Conservation (phyloP, 352 stramenopile species). For the Plasmopara muralis region DNA sequence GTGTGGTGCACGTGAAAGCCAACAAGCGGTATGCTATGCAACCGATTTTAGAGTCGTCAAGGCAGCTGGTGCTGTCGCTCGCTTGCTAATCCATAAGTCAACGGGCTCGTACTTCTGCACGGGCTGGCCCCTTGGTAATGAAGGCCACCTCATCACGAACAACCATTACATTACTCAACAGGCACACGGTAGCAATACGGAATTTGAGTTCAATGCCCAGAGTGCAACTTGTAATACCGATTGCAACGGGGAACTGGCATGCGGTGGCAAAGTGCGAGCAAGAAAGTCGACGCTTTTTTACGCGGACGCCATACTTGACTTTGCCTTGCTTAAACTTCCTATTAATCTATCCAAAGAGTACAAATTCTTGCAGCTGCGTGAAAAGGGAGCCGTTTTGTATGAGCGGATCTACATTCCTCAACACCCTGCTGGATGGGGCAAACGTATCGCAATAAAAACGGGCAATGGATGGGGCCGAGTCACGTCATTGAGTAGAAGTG, state of each 20-base stretch:
- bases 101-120: constrained; percentile 58
- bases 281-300: constrained; percentile 34
- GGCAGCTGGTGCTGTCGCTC: constrained; percentile 32
- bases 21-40: constrained; percentile 44
- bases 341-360: constrained; percentile 41
- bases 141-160: constrained; percentile 75
- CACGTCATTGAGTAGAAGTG: constrained; percentile 34
- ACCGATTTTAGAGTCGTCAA: constrained; percentile 18
- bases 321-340: constrained; percentile 57
- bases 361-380: constrained; percentile 49
- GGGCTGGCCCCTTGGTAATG: constrained; percentile 62
- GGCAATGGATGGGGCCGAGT: constrained; percentile 36
- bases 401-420: constrained; percentile 66
- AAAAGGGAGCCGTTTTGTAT: constrained; percentile 30
- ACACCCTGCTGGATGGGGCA: constrained; percentile 60
- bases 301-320: constrained; percentile 38
- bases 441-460: constrained; percentile 58
- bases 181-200: constrained; percentile 39
- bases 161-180: constrained; percentile 61
- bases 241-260: constrained; percentile 39
- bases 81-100: constrained; percentile 61
- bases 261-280: constrained; percentile 30
- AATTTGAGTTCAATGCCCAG: constrained; percentile 65
- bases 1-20: constrained; percentile 57
- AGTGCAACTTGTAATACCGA: constrained; percentile 26